Evolutionary conservation across 768 basidiomycete genomes (phyloP).

Genomic region (Fomitopsis serialis): DNA sequence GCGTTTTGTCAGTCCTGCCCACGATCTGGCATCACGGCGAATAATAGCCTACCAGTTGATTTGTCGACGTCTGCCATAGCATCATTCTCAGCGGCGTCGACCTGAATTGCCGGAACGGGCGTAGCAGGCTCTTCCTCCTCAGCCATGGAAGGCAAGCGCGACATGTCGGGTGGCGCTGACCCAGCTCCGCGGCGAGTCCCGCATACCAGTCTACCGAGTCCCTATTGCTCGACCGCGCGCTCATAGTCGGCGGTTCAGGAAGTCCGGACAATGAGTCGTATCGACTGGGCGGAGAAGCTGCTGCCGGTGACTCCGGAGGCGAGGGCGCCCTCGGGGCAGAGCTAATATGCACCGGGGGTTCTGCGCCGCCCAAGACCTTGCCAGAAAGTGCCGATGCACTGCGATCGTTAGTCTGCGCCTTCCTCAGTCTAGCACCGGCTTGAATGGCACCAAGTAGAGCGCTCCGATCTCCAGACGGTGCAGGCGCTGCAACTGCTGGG

Average conservation of each 20-base stretch:
- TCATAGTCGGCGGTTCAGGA: constrained; percentile 6
- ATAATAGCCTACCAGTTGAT: constrained; percentile 40
- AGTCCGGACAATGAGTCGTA: neutral
- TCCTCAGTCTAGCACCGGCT: constrained; percentile 62
- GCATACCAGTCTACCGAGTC: constrained; percentile 92
- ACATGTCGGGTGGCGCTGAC: constrained; percentile 26
- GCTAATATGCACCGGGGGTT: constrained; percentile 66
- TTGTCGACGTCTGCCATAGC: constrained; percentile 71
- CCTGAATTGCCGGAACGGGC: constrained; percentile 50
- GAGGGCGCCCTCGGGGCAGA: constrained; percentile 37
- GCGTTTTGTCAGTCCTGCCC: constrained; percentile 4
- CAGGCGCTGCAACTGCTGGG: constrained; percentile 23
- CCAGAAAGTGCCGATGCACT: constrained; percentile 68
- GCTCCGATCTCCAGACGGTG: constrained; percentile 44
- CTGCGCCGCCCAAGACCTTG: constrained; percentile 69
- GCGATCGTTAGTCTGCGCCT: constrained; percentile 80
- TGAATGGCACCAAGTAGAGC: constrained; percentile 81
- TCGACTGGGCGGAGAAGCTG: constrained; percentile 16
- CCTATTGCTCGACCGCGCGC: constrained; percentile 40
- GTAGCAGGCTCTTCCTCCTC: constrained; percentile 53
- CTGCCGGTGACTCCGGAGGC: constrained; percentile 29
- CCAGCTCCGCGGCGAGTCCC: constrained; percentile 74
- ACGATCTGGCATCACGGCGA: too few species aligned
- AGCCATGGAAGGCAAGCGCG: constrained; percentile 47
- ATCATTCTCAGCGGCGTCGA: constrained; percentile 40